Conservation (phyloP, 2,329 filamentous ascomycete species). For the Talaromyces sp. region DNA sequence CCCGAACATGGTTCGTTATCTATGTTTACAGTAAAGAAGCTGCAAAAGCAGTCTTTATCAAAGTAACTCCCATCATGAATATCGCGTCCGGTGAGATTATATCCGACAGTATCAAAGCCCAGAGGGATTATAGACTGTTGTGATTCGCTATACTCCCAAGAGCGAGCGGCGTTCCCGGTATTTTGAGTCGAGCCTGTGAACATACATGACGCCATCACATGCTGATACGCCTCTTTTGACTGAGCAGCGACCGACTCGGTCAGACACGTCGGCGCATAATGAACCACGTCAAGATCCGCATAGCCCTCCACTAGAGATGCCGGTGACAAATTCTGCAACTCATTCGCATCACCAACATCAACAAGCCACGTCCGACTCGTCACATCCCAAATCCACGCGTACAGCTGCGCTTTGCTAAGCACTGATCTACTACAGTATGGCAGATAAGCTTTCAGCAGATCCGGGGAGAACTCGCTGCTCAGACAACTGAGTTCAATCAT, state of each 20-base stretch:
- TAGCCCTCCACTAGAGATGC: background rate
- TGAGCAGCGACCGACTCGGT: background rate
- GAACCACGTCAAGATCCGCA: background rate
- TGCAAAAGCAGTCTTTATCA: slow-evolving; percentile 3
- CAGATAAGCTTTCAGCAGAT: background rate
- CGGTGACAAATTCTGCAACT: background rate
- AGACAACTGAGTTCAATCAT: background rate
- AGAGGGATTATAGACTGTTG: background rate
- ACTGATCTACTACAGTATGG: slow-evolving; percentile 3
- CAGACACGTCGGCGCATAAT: background rate
- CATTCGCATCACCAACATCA: slow-evolving; percentile 2
- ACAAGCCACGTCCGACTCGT: background rate
- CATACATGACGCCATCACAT: slow-evolving; percentile 3
- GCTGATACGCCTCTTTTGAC: background rate
- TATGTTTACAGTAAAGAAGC: background rate
- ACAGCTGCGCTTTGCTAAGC: slow-evolving; percentile 1
- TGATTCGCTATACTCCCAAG: slow-evolving; percentile 6
- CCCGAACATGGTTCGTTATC: background rate
- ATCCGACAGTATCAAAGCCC: background rate
- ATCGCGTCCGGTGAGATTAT: background rate
- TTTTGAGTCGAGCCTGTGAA: background rate
- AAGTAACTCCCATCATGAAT: background rate
- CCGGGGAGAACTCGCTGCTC: background rate
- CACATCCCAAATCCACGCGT: background rate
- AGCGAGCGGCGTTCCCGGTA: background rate